A percentile compares a stretch with the other conserved stretches of the same genome.
These are phyloP conservation scores for Alternaria gaisen DNA, from an alignment of 2,329 filamentous ascomycete species.

Conservation along the genomic window DNA sequence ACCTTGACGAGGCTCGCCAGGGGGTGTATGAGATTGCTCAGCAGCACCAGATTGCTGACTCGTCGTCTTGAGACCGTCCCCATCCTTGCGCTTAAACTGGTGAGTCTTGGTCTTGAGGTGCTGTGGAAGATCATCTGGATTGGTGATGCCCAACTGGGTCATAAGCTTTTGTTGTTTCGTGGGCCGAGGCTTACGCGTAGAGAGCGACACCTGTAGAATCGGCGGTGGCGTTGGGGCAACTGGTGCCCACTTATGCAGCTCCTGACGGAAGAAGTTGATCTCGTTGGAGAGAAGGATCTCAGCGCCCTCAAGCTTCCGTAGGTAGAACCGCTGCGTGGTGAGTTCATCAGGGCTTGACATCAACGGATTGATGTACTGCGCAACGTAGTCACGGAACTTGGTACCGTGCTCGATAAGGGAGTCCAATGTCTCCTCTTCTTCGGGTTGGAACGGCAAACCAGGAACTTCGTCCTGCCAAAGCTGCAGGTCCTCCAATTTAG, in stretches of 20 bases:
- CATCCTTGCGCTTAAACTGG: slow-evolving; percentile 67
- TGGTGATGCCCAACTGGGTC: slow-evolving; percentile 84
- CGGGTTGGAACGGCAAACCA: slow-evolving; percentile 87
- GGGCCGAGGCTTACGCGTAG: slow-evolving; percentile 92
- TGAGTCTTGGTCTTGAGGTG: slow-evolving; percentile 75
- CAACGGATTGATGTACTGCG: slow-evolving; percentile 80
- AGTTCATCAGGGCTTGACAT: slow-evolving; percentile 85
- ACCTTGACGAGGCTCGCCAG: slow-evolving; percentile 46
- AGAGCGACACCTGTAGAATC: slow-evolving; percentile 84
- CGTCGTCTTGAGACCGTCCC: slow-evolving; percentile 49
- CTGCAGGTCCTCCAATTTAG: slow-evolving; percentile 90
- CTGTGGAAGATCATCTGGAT: slow-evolving; percentile 88
- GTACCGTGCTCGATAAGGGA: slow-evolving; percentile 86
- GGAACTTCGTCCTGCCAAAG: slow-evolving; percentile 85
- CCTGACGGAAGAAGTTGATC: slow-evolving; percentile 97
- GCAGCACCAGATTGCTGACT: slow-evolving; percentile 45
- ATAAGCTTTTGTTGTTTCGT: slow-evolving; percentile 98
- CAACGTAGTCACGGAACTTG: slow-evolving; percentile 83
- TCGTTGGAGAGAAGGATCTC: slow-evolving; percentile 91
- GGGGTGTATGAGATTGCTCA: slow-evolving; percentile 49
- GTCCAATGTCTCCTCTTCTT: slow-evolving; percentile 88
- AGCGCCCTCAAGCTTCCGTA: slow-evolving; percentile 96
- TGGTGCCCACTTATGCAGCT: slow-evolving; percentile 93
- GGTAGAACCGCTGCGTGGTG: slow-evolving; percentile 89
- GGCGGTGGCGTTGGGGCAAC: slow-evolving; percentile 88